Evolutionary conservation across 495 filamentous ascomycete species (phyloP), one percentile per base, ranked within the genome.

Genomic region (Aspergillus steynii): DNA sequence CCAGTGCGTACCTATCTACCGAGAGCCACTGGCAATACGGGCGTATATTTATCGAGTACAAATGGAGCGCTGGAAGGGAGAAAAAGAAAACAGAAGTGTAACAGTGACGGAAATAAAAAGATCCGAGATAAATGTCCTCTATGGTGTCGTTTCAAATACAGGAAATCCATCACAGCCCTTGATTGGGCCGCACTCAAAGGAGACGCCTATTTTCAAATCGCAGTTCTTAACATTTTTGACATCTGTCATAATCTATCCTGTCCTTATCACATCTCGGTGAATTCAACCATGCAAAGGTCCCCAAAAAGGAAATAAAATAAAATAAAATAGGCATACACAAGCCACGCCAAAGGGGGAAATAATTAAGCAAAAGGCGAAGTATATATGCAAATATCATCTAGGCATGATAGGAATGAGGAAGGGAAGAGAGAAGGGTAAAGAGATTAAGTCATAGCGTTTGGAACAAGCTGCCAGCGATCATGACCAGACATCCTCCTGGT

Each of bases 401-500:
- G 48, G 63, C 66, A 55, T 65, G 67, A 65, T 34, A 46, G 64
- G 56, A 63, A 62, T 20, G 55, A 53, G n/a, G 42, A 63, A 66
- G 25, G 50, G 49, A 61, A 58, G 31, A 60, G 58, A 62, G 67
- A 64, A 58, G 50, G 63, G 53, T 61, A 66, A 55, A 64, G 69
- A 58, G 56, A 59, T 61, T 69, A 51, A 58, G 31, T 42, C 37
- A 10, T 42, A 60, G 57, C 65, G 61, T 60, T 57, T 61, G 66
- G 68, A 65, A 49, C 28, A 56, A 48, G 60, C 10, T 32, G 7
- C 27, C 15, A 58, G 66, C 57, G 58, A 67, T 83, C 79, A 96
- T 80, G 90, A 95, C 91, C 91, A 96, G 46, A 96, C 91, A 73
- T 96, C 91, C 82, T 96, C 95, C 81, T 99, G 95, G 83, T 99